Evolutionary conservation across 2,329 filamentous ascomycete genomes (phyloP), one percentile per base, ranked within the genome.

Genomic region (Diaporthe citri): DNA sequence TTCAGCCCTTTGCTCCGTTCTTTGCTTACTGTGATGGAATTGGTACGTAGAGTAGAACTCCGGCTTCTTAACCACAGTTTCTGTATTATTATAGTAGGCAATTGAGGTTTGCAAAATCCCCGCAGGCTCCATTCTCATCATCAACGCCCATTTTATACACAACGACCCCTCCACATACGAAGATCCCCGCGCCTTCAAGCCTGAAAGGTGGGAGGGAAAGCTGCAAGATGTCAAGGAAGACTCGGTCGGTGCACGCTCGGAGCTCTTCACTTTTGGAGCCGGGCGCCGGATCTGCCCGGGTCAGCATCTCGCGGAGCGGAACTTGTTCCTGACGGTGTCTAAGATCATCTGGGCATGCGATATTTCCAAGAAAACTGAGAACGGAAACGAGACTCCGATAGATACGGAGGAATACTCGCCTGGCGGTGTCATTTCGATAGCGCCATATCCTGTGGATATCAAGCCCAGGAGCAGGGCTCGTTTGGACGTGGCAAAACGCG

Each of bases 151-250:
- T 60, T 60, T 25, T 31, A 60, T 60, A 17, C 57, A 41, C 57
- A 60, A 60, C 6, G 34, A 60, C 36, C 57, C 36, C 3, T 41
- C 57, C 13, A 17, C 41, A 8, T 60, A 41, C 57, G 22, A 60
- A 20, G 22, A 60, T 2, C 57, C 57, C 57, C 57, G 57, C 12
- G 22, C 22, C 22, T 60, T 60, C 36, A 60, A 20, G 57, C 57
- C 57, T 9, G 57, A 60, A 9, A 12, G 57, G 12, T 60, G 57
- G 57, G 57, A 60, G 22, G 57, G 57, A 0, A 60, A 60, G 36
- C 57, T 60, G 34, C 57, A 60, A 25, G 57, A 60, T 22, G 57
- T 9, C 57, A 60, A 25, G n/a, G 34, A 60, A 41, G 57, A 60
- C 15, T 39, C 57, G 13, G 57, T 60, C 36, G 57, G 57, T 10